Percentiles rank a stretch among this genome's conserved stretches.
These are phyloP conservation scores for Chrysosporium queenslandicum DNA, from an alignment of 2,329 filamentous ascomycete species.

Conservation along the genomic window DNA sequence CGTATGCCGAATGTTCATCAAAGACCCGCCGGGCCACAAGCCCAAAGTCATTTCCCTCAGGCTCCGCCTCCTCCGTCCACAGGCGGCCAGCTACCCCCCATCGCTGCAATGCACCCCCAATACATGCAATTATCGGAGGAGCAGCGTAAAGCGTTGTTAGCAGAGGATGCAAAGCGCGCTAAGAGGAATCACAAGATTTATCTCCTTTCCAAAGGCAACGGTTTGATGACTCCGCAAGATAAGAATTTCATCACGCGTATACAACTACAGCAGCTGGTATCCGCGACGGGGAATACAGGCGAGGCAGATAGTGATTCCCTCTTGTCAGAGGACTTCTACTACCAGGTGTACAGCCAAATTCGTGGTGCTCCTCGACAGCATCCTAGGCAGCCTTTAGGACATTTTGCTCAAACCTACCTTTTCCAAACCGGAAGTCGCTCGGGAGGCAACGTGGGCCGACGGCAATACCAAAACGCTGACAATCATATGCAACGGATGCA, in stretches of 20 bases:
- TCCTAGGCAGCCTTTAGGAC: slow-evolving; percentile 82
- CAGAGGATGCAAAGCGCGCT: slow-evolving; percentile 86
- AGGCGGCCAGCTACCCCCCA: slow-evolving; percentile 42
- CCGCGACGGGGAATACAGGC: slow-evolving; percentile 77
- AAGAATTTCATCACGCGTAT: slow-evolving; percentile 99
- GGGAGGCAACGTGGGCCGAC: slow-evolving; percentile 53
- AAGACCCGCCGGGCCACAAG: slow-evolving; percentile 29
- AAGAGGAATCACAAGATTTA: slow-evolving; percentile 99
- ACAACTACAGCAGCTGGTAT: slow-evolving; percentile 88
- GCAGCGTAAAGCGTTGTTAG: slow-evolving; percentile 71
- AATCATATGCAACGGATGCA: slow-evolving; percentile 99
- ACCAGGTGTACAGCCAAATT: slow-evolving; percentile 93
- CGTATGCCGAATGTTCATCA: slow-evolving; percentile 44
- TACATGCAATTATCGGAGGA: slow-evolving; percentile 69
- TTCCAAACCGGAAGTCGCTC: slow-evolving; percentile 86
- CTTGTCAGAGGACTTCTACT: slow-evolving; percentile 92
- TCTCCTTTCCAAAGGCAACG: slow-evolving; percentile 84
- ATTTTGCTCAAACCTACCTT: slow-evolving; percentile 95
- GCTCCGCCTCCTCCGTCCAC: slow-evolving; percentile 31
- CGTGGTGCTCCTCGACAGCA: slow-evolving; percentile 81
- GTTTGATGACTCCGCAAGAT: slow-evolving; percentile 96
- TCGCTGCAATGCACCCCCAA: slow-evolving; percentile 61
- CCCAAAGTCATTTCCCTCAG: slow-evolving; percentile 28
- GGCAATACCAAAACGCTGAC: slow-evolving; percentile 73
- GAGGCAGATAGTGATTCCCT: slow-evolving; percentile 71